A percentile compares a stretch with the other conserved stretches of the same genome.
Evolutionary conservation across 768 basidiomycete species (phyloP).

Genomic region (Cytidiella melzeri): DNA sequence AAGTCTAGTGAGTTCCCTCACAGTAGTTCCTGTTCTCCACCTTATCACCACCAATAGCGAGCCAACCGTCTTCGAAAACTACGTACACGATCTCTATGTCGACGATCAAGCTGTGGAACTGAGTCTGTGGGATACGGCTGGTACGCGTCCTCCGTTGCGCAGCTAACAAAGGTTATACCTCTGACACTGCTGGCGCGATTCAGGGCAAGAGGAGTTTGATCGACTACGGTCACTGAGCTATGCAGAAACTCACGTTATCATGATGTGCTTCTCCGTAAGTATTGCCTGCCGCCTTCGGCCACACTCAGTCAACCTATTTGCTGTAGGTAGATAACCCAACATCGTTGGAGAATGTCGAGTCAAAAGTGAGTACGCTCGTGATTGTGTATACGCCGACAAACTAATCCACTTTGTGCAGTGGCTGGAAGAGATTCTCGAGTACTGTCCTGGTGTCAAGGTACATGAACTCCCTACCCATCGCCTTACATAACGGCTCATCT

Average conservation of each 20-base stretch:
- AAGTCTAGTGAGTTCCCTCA: conserved; percentile 67
- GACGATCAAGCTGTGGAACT: conserved; percentile 88
- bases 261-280: conserved; percentile 92
- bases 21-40: neutral
- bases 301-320: neutral
- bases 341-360: conserved; percentile 95
- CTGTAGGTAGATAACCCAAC: conserved; percentile 83
- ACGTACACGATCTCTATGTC: conserved; percentile 83
- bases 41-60: conserved; percentile 42
- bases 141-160: conserved; percentile 36
- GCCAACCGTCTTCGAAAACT: conserved; percentile 96
- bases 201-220: conserved; percentile 96
- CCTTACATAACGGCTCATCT: neutral
- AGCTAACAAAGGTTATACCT: conserved; percentile 3
- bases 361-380: conserved; percentile 63
- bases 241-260: conserved; percentile 92
- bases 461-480: conserved; percentile 18
- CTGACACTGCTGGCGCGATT: conserved; percentile 24
- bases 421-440: conserved; percentile 88
- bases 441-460: conserved; percentile 94
- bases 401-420: conserved; percentile 44
- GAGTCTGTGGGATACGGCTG: conserved; percentile 96
- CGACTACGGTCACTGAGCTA: conserved; percentile 90
- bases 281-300: too few species aligned
- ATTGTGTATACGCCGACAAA: neutral